Evolutionary conservation across 2,329 filamentous ascomycete species (phyloP).

Genomic region (Corinectria fuckeliana): DNA sequence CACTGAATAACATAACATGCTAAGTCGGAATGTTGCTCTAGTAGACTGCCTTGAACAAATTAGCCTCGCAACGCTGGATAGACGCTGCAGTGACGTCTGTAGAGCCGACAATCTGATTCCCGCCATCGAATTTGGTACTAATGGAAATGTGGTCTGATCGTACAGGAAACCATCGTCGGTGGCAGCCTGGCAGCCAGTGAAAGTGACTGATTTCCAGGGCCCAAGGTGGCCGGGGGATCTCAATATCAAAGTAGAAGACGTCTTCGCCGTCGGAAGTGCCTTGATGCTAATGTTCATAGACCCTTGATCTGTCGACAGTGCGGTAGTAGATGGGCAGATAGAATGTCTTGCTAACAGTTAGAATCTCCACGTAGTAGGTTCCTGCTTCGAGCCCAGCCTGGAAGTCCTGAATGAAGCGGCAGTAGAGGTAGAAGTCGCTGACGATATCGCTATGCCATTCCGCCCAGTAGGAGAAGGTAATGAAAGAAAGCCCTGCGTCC

Average conservation of each 20-base stretch:
- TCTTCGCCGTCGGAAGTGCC: not conserved
- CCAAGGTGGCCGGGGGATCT: slow-evolving; percentile 14
- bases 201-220: slow-evolving; percentile 14
- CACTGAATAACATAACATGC: not conserved
- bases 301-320: not conserved
- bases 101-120: not conserved
- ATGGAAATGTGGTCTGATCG: not conserved
- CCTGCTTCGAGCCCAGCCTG: not conserved
- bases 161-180: slow-evolving; percentile 7
- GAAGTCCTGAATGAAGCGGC: slow-evolving; percentile 1
- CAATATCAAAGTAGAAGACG: slow-evolving; percentile 10
- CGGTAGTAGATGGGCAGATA: not conserved
- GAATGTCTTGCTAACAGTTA: not conserved
- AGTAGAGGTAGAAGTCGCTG: slow-evolving; percentile 19
- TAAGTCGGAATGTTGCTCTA: not conserved
- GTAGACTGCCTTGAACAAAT: not conserved
- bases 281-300: not conserved
- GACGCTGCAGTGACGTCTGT: not conserved
- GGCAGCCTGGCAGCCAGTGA: not conserved
- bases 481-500: not conserved
- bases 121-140: not conserved
- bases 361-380: slow-evolving; percentile 9
- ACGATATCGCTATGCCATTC: slow-evolving; percentile 14
- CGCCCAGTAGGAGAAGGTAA: slow-evolving; percentile 5
- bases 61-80: slow-evolving; percentile 4